Evolutionary conservation across 345 rosid species (phyloP), one percentile per base, ranked within the genome.

Genomic region (Garcia nutans): DNA sequence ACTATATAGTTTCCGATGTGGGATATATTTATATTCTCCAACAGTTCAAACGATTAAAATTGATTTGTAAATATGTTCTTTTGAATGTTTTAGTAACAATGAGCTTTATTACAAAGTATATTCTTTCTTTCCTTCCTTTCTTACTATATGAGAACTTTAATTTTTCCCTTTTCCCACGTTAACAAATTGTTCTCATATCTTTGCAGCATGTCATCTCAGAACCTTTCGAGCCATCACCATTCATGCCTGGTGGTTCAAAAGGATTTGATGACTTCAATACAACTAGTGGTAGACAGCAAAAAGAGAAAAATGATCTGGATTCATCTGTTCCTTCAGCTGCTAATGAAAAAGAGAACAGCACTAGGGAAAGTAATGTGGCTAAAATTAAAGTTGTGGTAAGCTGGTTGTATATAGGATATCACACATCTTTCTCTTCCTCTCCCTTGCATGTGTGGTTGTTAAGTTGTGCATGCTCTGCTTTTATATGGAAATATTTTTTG

Each of bases 321-420:
- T 75, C 82, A 20, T 86, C 91, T 10, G 77, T 67, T 73, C 57
- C 88, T 26, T 77, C 84, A 65, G 77, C 86, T 56, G 65, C 68
- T 24, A 86, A 26, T 79, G 99, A 93, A 72, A 96, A 91, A 77
- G 99, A 96, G 81, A 88, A 41, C 83, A 87, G 60, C 73, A 74
- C 83, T 3, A 92, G 82, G 80, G 99, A 93, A 84, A 96, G 67
- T 82, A 93, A 86, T 84, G 93, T 87, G 75, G 98, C 98, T 64
- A 96, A 96, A 81, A 90, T 96, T 74, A 93, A 88, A 96, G 99
- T 96, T 76, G 98, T 96, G 93, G 99, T 93, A 85, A 81, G 99
- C 74, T 64, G 66, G 63, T 77, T 80, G 31, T 70, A 47, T 64
- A 55, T 42, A 8, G 60, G 22, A 44, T 66, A 45, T 44, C 52